Evolutionary conservation across 768 basidiomycete genomes (phyloP), one percentile per base, ranked within the genome.

Genomic region (Agaricus subrufescens): DNA sequence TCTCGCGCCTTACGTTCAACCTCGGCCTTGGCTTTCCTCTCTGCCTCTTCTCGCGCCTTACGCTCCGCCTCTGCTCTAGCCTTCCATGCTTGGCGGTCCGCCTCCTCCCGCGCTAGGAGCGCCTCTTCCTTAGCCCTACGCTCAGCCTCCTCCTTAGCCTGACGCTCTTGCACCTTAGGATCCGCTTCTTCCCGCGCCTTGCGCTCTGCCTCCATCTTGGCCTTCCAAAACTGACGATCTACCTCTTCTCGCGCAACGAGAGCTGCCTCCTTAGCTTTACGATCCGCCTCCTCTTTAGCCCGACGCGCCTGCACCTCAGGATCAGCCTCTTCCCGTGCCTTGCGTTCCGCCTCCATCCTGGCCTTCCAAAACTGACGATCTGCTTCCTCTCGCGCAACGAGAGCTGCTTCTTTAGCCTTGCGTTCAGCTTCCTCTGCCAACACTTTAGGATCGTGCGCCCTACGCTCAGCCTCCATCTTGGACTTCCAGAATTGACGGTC

Each of bases 141-240:
- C 37, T 38, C 12, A 9, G 37, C 44, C 37, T 54, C 53, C n/a
- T 54, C 53, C 26, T 54, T 45, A 34, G 45, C 7, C 52, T 43
- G 15, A 25, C 29, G 15, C 30, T 54, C 31, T 11, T 34, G 34
- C 11, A 11, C 34, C 31, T 31, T 31, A 5, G 9, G 4, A 4
- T 31, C 31, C 8, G 34, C 34, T 11, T 34, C 34, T 11, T 34
- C 34, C 11, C 34, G 34, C 34, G 34, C 34, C 34, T 34, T 34
- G 7, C 34, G 34, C 11, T 34, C 34, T 34, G 34, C 34, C 34
- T 34, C 34, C 11, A 8, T 11, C 11, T 34, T 34, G 19, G 19
- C 19, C 19, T 19, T 19, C 19, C 19, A 19, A 19, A 19, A 19
- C 19, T 19, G 19, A 19, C 19, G 19, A 19, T 19, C 19, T 19